Base-by-base conservation (phyloP, 1,139 yeast genomes). In the Candida sp. region DNA sequence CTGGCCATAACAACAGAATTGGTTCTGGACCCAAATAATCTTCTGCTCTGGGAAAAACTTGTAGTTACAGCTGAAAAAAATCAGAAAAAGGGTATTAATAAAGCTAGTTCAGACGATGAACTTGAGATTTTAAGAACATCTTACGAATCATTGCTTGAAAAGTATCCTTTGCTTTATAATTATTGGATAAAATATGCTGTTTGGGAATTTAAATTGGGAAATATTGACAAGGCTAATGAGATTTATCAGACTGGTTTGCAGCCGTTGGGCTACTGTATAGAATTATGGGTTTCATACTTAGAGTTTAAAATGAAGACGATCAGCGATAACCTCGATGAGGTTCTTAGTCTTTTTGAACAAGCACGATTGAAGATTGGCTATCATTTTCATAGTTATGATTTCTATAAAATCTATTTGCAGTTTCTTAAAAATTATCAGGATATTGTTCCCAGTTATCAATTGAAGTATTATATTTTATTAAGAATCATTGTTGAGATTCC, bases 121-220 rank as follows among this genome's bases (percentile, higher is more conserved):
- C 51, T 77, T 9, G 63, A 66, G 19, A 54, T 74, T n/a, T 63
- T 82, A 41, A 61, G 82, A 39, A 54, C 66, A 2, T 67, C 85
- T 0, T 87, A 81, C 55, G 75, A 75, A 41, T 72, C 78, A 22
- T 65, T 91, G 43, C 68, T 93, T 11, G 65, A 63, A 2, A 73
- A 76, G 44, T 90, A 75, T 60, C 98, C 98, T 0, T 66, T 75
- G 33, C 63, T 85, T 33, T 87, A 83, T 54, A 88, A 87, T 39
- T 88, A 87, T 60, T 88, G 97, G 93, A 73, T 84, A 38, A 78
- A 81, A 49, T 88, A 77, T 58, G 96, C 97, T 0, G 67, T 74
- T 22, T 68, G 80, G 64, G 88, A 83, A 59, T 85, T 79, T 56
- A 70, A 73, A 40, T 59, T 87, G 29, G 88, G 89, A 0, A 62